Base-by-base conservation (phyloP, 106 monocot species). In the Dendrobium chrysotoxum region DNA sequence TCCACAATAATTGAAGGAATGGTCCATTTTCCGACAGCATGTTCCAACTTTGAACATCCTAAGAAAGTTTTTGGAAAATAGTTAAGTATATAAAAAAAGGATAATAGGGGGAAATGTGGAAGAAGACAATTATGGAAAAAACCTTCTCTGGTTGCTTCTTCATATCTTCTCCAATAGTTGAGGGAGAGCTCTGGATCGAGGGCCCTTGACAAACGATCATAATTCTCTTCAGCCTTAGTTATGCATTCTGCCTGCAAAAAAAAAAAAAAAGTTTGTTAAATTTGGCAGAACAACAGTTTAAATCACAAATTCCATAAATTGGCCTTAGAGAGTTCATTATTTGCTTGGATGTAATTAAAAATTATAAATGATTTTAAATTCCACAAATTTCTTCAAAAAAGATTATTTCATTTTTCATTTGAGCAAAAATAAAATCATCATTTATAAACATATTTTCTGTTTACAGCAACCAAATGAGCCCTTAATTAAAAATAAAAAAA, bases 141-240 rank as follows among this genome's bases (percentile, higher is more conserved):
- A 92, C 96, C 96, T 90, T 94, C 92, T 47, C 70, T 84, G 54
- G 96, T 88, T 13, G 96, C 96, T 82, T 97, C 94, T 88, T 92
- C 83, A 70, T 90, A 94, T 92, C 96, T 90, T 88, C 82, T 86
- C 84, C 79, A 79, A 75, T 88, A 89, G 23, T 80, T 89, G 2
- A 79, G 81, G 15, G 85, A 88, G 28, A 97, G 81, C 5, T 87
- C 85, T 50, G 94, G 88, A 77, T 91, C 90, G 72, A 97, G 80
- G 64, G 44, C 84, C 72, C 31, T 81, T 39, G 80, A 85, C 75
- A 94, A 58, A 46, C 20, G 65, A 11, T 86, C 85, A 46, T 86
- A 91, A 79, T 88, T 90, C 73, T 92, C 86, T 85, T 97, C 96
- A 39, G 86, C 88, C 23, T 94, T 88, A 55, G 83, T 47, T 58